A percentile compares a stretch with the other conserved stretches of the same genome.
phyloP scores from a whole-genome alignment of 2,329 filamentous ascomycete species.

The Cordyceps farinosa region DNA sequence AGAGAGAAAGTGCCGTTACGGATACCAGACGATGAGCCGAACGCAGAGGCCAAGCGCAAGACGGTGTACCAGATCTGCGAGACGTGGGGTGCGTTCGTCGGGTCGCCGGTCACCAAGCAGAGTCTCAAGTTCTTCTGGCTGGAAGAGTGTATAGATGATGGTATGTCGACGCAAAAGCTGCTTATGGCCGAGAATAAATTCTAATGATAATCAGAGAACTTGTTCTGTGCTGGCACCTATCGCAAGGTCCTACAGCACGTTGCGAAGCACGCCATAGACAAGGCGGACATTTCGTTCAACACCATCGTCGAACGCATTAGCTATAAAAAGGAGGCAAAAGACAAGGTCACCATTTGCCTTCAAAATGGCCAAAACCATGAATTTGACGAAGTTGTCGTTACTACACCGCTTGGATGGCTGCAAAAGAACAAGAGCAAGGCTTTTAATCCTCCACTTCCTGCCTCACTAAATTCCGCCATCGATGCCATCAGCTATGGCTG shows the following conservation, averaged over 20 bases:
- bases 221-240: constrained; percentile 59
- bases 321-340: constrained; percentile 26
- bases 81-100: constrained; percentile 69
- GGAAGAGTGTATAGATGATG: constrained; percentile 72
- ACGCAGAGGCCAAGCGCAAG: constrained; percentile 38
- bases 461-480: constrained; percentile 57
- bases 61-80: constrained; percentile 53
- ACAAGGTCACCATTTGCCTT: constrained; percentile 43
- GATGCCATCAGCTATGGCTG: constrained; percentile 64
- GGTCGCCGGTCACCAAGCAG: constrained; percentile 59
- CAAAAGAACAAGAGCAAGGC: constrained; percentile 51
- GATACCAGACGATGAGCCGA: constrained; percentile 43
- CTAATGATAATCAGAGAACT: constrained; percentile 44
- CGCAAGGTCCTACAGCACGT: constrained; percentile 56
- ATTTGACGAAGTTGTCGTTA: constrained; percentile 68
- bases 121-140: constrained; percentile 75
- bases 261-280: constrained; percentile 52
- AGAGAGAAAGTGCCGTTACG: constrained; percentile 40
- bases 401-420: constrained; percentile 65
- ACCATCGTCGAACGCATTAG: constrained; percentile 46
- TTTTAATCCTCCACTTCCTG: constrained; percentile 60
- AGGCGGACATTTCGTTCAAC: constrained; percentile 51
- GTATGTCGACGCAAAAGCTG: constrained; percentile 29
- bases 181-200: not conserved
- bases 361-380: constrained; percentile 41